phyloP scores from a whole-genome alignment of 306 rosid species.

The Sechiopsis laciniata region DNA sequence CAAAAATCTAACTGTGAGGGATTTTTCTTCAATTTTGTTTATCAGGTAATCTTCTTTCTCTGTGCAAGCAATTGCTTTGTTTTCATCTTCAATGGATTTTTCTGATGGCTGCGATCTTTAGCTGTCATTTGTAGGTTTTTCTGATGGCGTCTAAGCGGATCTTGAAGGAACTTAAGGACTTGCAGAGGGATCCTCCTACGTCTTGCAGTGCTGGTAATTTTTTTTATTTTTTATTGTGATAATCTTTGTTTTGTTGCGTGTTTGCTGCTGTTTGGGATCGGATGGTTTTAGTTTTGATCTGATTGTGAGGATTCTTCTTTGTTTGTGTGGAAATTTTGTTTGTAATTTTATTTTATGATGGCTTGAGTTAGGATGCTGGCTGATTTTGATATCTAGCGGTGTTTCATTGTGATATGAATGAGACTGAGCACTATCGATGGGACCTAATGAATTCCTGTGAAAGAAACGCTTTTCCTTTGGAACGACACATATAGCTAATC shows the following conservation, averaged over 20 bases:
- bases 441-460: background rate
- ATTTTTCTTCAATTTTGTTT: background rate
- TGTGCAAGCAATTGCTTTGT: background rate
- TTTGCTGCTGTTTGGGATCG: background rate
- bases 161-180: constrained; percentile 21
- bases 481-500: too few species aligned
- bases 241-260: background rate
- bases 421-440: background rate
- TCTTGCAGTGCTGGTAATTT: constrained; percentile 21
- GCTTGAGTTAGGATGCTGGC: background rate
- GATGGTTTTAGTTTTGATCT: constrained; percentile 7
- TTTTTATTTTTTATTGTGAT: background rate
- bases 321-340: background rate
- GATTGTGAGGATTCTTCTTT: background rate
- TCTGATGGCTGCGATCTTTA: background rate
- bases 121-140: constrained; percentile 1
- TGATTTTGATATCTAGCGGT: background rate
- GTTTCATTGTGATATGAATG: background rate
- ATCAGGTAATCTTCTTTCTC: background rate
- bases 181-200: constrained; percentile 21
- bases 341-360: background rate
- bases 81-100: background rate
- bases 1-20: constrained; percentile 17
- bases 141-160: constrained; percentile 21
- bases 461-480: background rate